Evolutionary conservation across 2,329 filamentous ascomycete genomes (phyloP), one percentile per base, ranked within the genome.

Genomic region (Aspergillus pseudoterreus): DNA sequence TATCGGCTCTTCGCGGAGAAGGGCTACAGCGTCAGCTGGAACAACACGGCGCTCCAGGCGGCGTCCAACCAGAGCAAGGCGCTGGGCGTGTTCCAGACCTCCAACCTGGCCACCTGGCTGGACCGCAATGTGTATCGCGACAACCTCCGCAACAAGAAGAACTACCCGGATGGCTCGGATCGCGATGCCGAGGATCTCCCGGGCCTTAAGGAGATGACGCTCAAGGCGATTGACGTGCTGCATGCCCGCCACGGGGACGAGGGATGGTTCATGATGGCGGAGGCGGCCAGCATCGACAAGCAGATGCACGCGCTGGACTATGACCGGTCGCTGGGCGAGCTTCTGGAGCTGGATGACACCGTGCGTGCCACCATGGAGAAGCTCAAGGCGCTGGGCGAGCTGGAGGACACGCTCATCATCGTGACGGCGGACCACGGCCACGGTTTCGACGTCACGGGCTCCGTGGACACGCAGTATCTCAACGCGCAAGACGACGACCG

Each of bases 381-480:
- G 65, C 84, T 95, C 41, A 78, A 82, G 62, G 73, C 79, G 30
- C 76, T 90, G 6, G 81, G 81, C 52, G 79, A 83, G 50, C 79
- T 91, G 30, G 82, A 92, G 9, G 82, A 91, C 55, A 95, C 90
- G 1, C 81, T 92, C 3, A 78, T 95, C 57, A 68, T 95, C 45
- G 87, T 94, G 45, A 90, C 89, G 3, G 87, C 89, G n/a, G 89
- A 95, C 65, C 90, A 94, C 76, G 90, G 90, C 39, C 90, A 95
- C 73, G 90, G 90, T 50, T 95, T 95, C 67, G 90, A 92, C 61
- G 90, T 95, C 60, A 92, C 86, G 67, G 90, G 90, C 56, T 85
- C 80, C 57, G 88, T 90, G 44, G 90, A 95, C 65, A 94, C 89
- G 15, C 77, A 87, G 66, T 94, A 92, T 71, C 78, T 92, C 43